Base-by-base conservation (phyloP, 805 yeast genomes). In the Metschnikowia bowlesiae region DNA sequence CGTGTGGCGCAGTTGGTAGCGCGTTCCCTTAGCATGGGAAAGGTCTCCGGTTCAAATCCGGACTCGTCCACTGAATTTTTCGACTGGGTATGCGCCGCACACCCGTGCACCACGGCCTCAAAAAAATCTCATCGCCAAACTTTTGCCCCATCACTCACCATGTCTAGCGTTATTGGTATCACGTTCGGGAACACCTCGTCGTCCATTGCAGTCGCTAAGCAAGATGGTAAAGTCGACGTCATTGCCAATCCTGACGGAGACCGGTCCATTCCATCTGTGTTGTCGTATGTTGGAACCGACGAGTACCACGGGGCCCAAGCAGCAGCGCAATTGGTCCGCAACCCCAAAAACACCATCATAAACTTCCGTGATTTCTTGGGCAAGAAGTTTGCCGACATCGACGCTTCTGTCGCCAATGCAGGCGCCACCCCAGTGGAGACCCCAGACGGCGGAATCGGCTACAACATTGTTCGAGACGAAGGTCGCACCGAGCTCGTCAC, bases 161-260 rank as follows among this genome's bases (percentile, higher is more conserved):
- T 71, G 75, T 68, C 74, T 48, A 65, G 73, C 61, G 87, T 89
- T 60, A 87, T 94, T 70, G 99, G 99, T 72, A 82, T 94, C 68
- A 84, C 97, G 39, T 92, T 94, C 70, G 99, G 99, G 70, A 94
- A 94, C 82, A 86, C 96, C 44, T 82, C 96, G 53, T 87, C 97
- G 45, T 88, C 97, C 52, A 90, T 94, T 68, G 97, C 98, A 45
- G 88, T 84, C 63, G 87, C 91, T 59, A 73, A 79, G 54, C 70
- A 75, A 58, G 97, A 92, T 64, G 97, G 97, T 55, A 87, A 86
- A 68, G 94, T 89, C 56, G 97, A 94, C 66, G 96, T 94, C 59
- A 92, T 94, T 69, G 99, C 99, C 60, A 92, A 94, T 82, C 97
- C 95, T 60, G 99, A 94, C 66, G 99, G 99, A 70, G 98, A 94